Conservation (phyloP, 164 flowering plant genomes). For the Buxus sempervirens region DNA sequence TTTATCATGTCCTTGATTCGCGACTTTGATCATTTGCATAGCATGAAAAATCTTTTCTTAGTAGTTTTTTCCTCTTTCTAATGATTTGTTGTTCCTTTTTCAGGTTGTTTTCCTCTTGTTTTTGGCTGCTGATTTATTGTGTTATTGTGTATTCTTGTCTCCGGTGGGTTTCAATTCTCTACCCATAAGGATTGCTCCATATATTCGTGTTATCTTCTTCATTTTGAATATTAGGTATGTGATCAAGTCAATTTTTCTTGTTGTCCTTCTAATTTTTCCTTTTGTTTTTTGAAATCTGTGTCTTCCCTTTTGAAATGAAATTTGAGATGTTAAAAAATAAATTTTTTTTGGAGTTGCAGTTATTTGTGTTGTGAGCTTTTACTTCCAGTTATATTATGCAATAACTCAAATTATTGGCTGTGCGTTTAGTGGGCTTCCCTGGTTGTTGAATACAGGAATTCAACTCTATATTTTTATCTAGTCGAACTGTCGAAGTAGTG, state of each 20-base stretch:
- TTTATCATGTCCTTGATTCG: not conserved
- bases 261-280: too few relatives aligned
- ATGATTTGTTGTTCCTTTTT: slow-evolving; percentile 13
- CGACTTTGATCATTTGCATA: not conserved
- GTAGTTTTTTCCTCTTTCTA: not conserved
- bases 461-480: too few relatives aligned
- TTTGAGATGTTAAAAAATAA: not conserved
- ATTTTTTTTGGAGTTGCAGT: too few relatives aligned
- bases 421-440: too few relatives aligned
- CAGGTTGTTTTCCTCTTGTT: slow-evolving; percentile 66
- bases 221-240: slow-evolving; percentile 65
- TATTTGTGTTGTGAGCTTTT: not conserved
- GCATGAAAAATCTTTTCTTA: not conserved
- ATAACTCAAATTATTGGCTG: too few relatives aligned
- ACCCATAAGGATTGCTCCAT: slow-evolving; percentile 88
- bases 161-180: slow-evolving; percentile 54
- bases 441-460: too few relatives aligned
- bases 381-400: not conserved
- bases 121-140: slow-evolving; percentile 62
- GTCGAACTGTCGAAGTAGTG: too few relatives aligned
- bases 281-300: not conserved
- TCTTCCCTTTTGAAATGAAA: not conserved
- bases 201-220: slow-evolving; percentile 69
- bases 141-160: slow-evolving; percentile 56
- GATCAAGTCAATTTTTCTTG: not conserved